Conservation (phyloP, 2,329 filamentous ascomycete genomes). For the Coleophoma crateriformis region DNA sequence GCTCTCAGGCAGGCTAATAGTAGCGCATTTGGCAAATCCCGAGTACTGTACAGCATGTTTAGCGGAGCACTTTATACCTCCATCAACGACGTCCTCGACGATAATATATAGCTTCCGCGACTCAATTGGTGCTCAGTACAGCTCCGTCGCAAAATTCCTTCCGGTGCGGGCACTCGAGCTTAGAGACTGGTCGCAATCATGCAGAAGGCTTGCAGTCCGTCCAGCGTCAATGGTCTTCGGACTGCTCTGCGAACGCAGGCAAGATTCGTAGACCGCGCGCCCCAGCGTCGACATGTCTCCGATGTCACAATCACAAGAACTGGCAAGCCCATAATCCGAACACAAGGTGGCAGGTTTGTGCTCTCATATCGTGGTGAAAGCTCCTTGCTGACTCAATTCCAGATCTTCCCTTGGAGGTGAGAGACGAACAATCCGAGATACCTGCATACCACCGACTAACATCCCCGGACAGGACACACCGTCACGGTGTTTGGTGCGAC, state of each 20-base stretch:
- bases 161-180: no score
- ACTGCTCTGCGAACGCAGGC: constrained; percentile 44
- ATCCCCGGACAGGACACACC: constrained; percentile 65
- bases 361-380: background rate
- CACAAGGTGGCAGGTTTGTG: constrained; percentile 81
- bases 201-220: constrained; percentile 31
- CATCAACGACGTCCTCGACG: no score
- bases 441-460: constrained; percentile 11
- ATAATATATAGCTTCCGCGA: no score
- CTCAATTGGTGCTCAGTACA: background rate
- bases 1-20: background rate
- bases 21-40: background rate
- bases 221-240: constrained; percentile 51
- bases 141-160: background rate
- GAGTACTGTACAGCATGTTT: no score
- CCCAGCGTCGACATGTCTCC: constrained; percentile 53
- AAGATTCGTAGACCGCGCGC: constrained; percentile 34
- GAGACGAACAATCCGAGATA: constrained; percentile 1
- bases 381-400: constrained; percentile 22
- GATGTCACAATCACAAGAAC: constrained; percentile 93
- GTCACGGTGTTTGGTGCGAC: constrained; percentile 97
- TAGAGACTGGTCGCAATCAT: constrained; percentile 18
- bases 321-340: constrained; percentile 87
- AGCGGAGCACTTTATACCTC: no score
- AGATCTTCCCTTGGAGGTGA: constrained; percentile 85